Evolutionary conservation across 495 filamentous ascomycete genomes (phyloP), one percentile per base, ranked within the genome.

Genomic region (Xylaria sp.): DNA sequence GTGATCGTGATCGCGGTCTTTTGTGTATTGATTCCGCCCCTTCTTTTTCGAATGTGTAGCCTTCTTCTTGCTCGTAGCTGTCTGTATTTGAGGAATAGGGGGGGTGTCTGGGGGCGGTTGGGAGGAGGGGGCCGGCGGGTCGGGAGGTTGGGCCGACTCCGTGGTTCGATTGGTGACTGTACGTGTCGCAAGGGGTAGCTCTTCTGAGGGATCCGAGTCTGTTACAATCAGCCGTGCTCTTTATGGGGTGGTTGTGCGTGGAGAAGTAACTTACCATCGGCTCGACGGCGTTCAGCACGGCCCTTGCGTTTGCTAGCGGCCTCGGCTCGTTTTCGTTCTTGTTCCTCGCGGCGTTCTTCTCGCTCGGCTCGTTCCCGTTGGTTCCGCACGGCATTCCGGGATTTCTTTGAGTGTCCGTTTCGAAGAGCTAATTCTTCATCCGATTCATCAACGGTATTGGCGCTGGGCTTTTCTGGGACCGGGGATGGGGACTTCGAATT

Each of bases 21-120:
- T 89, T 0, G 92, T 96, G 74, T 96, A 94, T 81, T 97, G 94
- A 72, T 97, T 97, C 67, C 93, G 90, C 17, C 94, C 94, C 82
- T 79, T 93, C 88, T 76, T 87, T 82, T 67, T 90, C 84, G 70
- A 86, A 44, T 90, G 88, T 26, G 91, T 88, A 31, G 90, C 87
- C 21, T 88, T 90, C 76, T 94, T 94, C 75, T 91, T 91, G 68
- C 88, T 86, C 5, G 83, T 79, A 69, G 61, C 81, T 67, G 82
- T 84, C 79, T 70, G 73, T 37, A 78, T 75, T 53, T 82, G 82
- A 31, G 76, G 74, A 4, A 85, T 80, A 24, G 86, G 86, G 3
- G 88, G 86, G 1, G 88, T 85, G 53, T 87, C 87, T 3, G 88
- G 86, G 41, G 84, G 83, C 19, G 85, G 82, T 70, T 88, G 83